Percentiles rank a stretch among this genome's conserved stretches.
Conservation (phyloP, 1,284 basidiomycete genomes). For the Schizopora paradoxa region DNA sequence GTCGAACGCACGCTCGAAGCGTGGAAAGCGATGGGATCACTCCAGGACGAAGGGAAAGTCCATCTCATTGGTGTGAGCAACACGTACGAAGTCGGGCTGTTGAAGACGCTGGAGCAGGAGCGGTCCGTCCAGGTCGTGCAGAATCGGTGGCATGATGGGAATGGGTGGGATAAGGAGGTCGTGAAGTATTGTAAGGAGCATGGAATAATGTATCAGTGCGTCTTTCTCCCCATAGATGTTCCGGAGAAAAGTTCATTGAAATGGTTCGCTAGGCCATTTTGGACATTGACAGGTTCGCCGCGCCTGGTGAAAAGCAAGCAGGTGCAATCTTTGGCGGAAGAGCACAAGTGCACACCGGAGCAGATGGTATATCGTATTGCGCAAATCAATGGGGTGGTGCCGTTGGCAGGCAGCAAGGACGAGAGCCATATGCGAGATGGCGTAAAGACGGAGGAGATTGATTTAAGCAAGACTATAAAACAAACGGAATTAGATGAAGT, state of each 20-base stretch:
- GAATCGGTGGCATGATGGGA: conserved; percentile 79
- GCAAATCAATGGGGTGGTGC: conserved; percentile 52
- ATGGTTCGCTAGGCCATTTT: conserved; percentile 65
- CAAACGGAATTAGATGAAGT: background rate
- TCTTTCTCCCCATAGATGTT: conserved; percentile 13
- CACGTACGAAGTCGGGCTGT: conserved; percentile 55
- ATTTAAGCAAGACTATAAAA: conserved; percentile 30
- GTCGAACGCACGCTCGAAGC: conserved; percentile 57
- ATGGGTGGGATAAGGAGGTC: conserved; percentile 66
- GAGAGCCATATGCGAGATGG: conserved; percentile 61
- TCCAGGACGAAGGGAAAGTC: conserved; percentile 61
- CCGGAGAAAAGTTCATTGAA: conserved; percentile 12
- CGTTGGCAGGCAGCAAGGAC: conserved; percentile 61
- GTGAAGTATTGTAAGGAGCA: conserved; percentile 49
- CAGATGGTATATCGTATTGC: conserved; percentile 66
- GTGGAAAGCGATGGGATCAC: conserved; percentile 53
- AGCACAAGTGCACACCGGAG: conserved; percentile 48
- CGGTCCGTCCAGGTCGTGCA: conserved; percentile 68
- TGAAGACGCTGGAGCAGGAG: conserved; percentile 47
- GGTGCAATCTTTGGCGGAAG: conserved; percentile 41
- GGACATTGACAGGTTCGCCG: conserved; percentile 79
- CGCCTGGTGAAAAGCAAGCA: conserved; percentile 47
- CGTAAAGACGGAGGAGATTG: conserved; percentile 42
- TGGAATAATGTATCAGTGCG: conserved; percentile 69
- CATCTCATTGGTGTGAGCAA: conserved; percentile 71